Percentiles rank a stretch among this genome's conserved stretches.
These are phyloP conservation scores for Endoconidiophora laricicola DNA, from an alignment of 2,329 filamentous ascomycete species.

Conservation along the genomic window DNA sequence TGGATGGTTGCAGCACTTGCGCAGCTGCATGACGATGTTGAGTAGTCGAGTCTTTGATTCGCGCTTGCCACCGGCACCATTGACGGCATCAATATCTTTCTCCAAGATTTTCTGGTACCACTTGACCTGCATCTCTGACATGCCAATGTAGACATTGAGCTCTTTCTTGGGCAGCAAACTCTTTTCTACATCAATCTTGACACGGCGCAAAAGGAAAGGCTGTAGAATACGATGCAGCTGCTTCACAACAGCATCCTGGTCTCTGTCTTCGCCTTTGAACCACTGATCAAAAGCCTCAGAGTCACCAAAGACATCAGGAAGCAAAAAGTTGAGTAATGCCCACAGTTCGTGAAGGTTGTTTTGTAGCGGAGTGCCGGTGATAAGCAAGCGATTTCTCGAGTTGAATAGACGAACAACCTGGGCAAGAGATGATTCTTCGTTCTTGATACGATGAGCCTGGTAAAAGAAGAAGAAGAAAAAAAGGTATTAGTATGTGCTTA, in stretches of 20 bases:
- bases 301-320: constrained; percentile 97
- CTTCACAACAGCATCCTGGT: constrained; percentile 90
- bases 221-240: constrained; percentile 86
- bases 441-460: constrained; percentile 86
- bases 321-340: constrained; percentile 89
- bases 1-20: constrained; percentile 97
- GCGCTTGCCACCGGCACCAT: constrained; percentile 86
- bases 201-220: constrained; percentile 84
- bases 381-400: constrained; percentile 84
- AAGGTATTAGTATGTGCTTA: constrained; percentile 7
- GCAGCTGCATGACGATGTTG: constrained; percentile 98
- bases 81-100: constrained; percentile 97
- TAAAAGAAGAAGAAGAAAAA: neutral
- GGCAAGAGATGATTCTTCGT: constrained; percentile 90
- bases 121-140: constrained; percentile 98
- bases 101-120: constrained; percentile 99
- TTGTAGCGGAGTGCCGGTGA: constrained; percentile 90
- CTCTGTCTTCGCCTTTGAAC: constrained; percentile 80
- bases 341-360: constrained; percentile 97
- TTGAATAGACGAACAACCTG: constrained; percentile 95
- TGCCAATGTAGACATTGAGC: constrained; percentile 88
- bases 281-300: constrained; percentile 94
- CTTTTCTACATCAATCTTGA: constrained; percentile 97
- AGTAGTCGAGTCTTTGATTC: constrained; percentile 94
- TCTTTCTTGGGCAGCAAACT: constrained; percentile 95